Base-by-base conservation (phyloP, 768 basidiomycete species). In the Tubosaeta sp. region DNA sequence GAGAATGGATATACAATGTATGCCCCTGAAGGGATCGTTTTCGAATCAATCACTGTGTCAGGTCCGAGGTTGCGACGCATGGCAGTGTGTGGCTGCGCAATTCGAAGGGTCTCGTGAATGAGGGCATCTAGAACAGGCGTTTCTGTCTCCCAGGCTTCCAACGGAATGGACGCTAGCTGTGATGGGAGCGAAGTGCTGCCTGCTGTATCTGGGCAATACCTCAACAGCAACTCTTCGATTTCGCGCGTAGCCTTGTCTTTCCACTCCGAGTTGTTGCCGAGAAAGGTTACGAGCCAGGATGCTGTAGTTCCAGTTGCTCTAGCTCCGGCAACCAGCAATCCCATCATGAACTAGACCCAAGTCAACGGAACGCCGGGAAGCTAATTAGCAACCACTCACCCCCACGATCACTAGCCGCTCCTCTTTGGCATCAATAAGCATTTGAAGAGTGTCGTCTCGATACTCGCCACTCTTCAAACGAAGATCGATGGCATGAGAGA, bases 1-100 rank as follows among this genome's bases (percentile, higher is more conserved):
- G 84, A 85, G 68, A 88, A 89, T 41, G 87, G 88, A 70, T 88
- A 90, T 41, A 88, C 76, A 44, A 88, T 79, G 62, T 86, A 89
- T 49, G 86, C 79, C 51, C 86, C 88, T 19, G 84, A 82, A 31
- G 86, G 86, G 29, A 91, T 78, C 35, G 76, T 70, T 68, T 83
- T 86, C 55, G 80, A 80, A 69, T 84, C 79, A 58, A 91, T 84
- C 59, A 82, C 76, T 33, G 82, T 69, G 52, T 86, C 84, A 59
- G 84, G 85, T 16, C 87, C 88, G 52, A 88, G 70, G 65, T 90
- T 89, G 54, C 84, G 80, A 64, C 88, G 80, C 86, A 89, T 88
- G 52, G 88, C 88, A 1, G 81, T 80, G 68, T 89, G 86, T 39
- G 88, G 86, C 73, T 89, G 85, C 10, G 87, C 86, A 43, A 90